Evolutionary conservation across 768 basidiomycete species (phyloP).

Genomic region (Strobilomyces confusus): DNA sequence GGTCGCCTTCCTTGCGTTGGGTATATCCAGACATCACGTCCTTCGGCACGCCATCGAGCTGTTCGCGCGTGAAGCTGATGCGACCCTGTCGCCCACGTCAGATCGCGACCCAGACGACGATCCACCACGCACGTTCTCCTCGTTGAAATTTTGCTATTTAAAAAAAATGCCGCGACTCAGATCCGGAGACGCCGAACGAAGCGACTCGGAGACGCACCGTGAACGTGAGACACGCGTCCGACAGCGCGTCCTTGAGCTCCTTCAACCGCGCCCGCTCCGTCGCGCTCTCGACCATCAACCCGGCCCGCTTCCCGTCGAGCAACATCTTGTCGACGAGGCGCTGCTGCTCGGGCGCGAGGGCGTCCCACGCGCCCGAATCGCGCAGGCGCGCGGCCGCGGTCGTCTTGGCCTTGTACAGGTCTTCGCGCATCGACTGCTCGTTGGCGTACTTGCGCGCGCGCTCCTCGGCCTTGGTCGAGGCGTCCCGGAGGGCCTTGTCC

Average conservation of each 20-base stretch:
- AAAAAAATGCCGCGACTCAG: too few relatives aligned
- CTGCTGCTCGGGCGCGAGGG: slow-evolving; percentile 60
- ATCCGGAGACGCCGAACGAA: too few relatives aligned
- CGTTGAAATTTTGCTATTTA: slow-evolving; percentile 91
- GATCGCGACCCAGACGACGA: neutral
- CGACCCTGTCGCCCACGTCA: slow-evolving; percentile 41
- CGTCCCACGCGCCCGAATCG: slow-evolving; percentile 56
- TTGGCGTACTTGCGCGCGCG: slow-evolving; percentile 67
- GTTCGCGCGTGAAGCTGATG: slow-evolving; percentile 63
- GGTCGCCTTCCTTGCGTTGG: slow-evolving; percentile 55
- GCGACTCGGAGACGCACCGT: slow-evolving; percentile 41
- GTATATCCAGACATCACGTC: slow-evolving; percentile 78
- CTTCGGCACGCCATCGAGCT: slow-evolving; percentile 76
- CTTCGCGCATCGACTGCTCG: slow-evolving; percentile 76
- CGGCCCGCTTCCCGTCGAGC: slow-evolving; percentile 75
- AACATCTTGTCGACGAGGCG: slow-evolving; percentile 80
- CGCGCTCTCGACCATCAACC: slow-evolving; percentile 65
- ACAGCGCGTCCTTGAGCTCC: slow-evolving; percentile 69
- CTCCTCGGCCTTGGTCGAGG: slow-evolving; percentile 72
- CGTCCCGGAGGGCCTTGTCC: slow-evolving; percentile 73
- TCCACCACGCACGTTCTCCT: slow-evolving; percentile 60
- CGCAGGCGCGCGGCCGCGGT: slow-evolving; percentile 68
- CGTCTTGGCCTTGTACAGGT: slow-evolving; percentile 71
- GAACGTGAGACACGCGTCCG: slow-evolving; percentile 74
- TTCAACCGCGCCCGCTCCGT: slow-evolving; percentile 52